Conservation (phyloP, 177 flowering plant species). For the Vitis hybrid region DNA sequence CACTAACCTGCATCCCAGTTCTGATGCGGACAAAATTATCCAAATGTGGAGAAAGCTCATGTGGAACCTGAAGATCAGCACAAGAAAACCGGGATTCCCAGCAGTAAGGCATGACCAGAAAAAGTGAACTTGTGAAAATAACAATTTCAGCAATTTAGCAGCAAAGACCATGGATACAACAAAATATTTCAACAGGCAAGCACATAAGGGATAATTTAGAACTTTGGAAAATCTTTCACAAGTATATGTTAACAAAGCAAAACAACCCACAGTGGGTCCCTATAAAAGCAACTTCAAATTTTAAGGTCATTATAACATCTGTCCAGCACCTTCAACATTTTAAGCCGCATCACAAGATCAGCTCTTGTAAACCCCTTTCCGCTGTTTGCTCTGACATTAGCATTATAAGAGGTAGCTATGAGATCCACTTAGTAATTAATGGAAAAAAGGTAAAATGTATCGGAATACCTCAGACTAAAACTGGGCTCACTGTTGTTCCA, state of each 20-base stretch:
- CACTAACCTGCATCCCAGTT: slow-evolving; percentile 83
- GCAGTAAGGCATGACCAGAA: too few species aligned
- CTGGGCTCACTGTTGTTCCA: slow-evolving; percentile 82
- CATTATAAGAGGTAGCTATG: slow-evolving; percentile 14
- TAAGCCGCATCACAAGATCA: slow-evolving; percentile 63
- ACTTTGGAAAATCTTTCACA: not conserved
- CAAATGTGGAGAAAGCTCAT: slow-evolving; percentile 66
- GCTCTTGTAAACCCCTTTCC: slow-evolving; percentile 63
- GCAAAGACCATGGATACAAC: too few species aligned
- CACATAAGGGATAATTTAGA: too few species aligned
- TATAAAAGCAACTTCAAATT: not conserved
- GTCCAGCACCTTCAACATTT: slow-evolving; percentile 55
- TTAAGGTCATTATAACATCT: not conserved
- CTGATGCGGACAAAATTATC: slow-evolving; percentile 77
- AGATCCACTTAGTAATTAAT: not conserved
- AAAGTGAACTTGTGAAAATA: too few species aligned
- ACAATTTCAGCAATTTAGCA: too few species aligned
- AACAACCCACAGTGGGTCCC: not conserved
- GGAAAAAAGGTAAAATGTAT: slow-evolving; percentile 2
- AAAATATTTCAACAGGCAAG: too few species aligned
- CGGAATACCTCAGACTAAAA: slow-evolving; percentile 68
- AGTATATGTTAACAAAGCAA: not conserved
- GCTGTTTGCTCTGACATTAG: slow-evolving; percentile 65
- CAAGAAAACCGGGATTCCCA: not conserved
- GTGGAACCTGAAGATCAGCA: slow-evolving; percentile 57